Evolutionary conservation across 1,139 yeast species (phyloP).

Genomic region (Pichia sp.): DNA sequence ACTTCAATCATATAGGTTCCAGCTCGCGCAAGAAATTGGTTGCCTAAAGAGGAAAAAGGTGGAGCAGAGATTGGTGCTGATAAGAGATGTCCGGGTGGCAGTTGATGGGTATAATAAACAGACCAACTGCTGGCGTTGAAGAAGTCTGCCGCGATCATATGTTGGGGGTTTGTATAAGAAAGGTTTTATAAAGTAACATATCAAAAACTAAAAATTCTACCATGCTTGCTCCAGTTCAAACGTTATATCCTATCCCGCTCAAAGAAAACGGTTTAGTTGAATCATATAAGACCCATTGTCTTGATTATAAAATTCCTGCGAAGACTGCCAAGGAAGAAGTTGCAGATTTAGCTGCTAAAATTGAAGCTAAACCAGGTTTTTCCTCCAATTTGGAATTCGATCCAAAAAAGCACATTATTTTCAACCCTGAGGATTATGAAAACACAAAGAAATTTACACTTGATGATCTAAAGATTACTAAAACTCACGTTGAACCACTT

Average conservation of each 20-base stretch:
- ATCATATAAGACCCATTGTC: constrained; percentile 23
- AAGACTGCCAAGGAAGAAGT: constrained; percentile 29
- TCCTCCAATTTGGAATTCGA: constrained; percentile 30
- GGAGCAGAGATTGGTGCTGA: too few relatives aligned
- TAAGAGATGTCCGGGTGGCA: too few relatives aligned
- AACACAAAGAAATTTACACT: constrained; percentile 26
- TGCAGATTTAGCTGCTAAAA: constrained; percentile 20
- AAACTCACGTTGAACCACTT: constrained; percentile 30
- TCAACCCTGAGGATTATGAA: constrained; percentile 26
- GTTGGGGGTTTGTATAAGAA: too few relatives aligned
- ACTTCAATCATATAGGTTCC: too few relatives aligned
- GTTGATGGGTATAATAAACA: too few relatives aligned
- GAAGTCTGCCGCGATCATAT: too few relatives aligned
- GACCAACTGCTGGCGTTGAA: too few relatives aligned
- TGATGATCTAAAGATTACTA: constrained; percentile 29
- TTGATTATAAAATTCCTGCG: constrained; percentile 26
- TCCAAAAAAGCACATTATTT: constrained; percentile 29
- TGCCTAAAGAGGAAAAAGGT: too few relatives aligned
- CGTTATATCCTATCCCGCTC: constrained; percentile 20
- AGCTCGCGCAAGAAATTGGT: too few relatives aligned
- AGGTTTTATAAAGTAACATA: too few relatives aligned
- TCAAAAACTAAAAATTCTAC: too few relatives aligned
- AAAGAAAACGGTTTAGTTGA: too few relatives aligned
- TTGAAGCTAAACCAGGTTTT: constrained; percentile 29
- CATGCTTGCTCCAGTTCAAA: constrained; percentile 18